phyloP scores from a whole-genome alignment of 2,329 filamentous ascomycete species.

The Cercospora citrullina region DNA sequence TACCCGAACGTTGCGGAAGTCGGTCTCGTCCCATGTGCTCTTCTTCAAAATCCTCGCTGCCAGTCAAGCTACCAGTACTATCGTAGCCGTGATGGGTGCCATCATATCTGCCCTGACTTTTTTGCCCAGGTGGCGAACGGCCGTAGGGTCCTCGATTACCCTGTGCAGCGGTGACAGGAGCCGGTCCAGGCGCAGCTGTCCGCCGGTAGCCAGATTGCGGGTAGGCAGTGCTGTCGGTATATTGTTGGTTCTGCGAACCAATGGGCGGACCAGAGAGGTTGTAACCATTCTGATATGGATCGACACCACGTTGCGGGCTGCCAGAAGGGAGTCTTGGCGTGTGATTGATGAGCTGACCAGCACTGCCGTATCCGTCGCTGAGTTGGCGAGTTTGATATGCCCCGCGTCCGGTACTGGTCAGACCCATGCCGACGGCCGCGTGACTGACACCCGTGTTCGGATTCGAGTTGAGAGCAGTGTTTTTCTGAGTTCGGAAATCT shows the following conservation, averaged over 20 bases:
- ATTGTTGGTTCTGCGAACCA: slow-evolving; percentile 19
- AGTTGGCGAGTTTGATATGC: slow-evolving; percentile 13
- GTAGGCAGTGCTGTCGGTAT: slow-evolving; percentile 13
- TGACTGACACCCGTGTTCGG: slow-evolving; percentile 11
- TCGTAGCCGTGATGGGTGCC: slow-evolving; percentile 19
- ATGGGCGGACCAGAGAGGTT: slow-evolving; percentile 31
- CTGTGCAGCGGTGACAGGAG: slow-evolving; percentile 7
- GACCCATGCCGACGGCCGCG: slow-evolving; percentile 23
- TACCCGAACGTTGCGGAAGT: slow-evolving; percentile 27
- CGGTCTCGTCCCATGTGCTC: slow-evolving; percentile 13
- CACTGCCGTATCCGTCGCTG: background rate
- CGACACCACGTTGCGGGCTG: background rate
- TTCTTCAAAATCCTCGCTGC: slow-evolving; percentile 32
- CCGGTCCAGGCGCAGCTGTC: slow-evolving; percentile 14
- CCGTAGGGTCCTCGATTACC: slow-evolving; percentile 13
- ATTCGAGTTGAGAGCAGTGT: slow-evolving; percentile 20
- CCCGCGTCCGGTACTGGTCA: slow-evolving; percentile 22
- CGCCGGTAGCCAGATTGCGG: slow-evolving; percentile 26
- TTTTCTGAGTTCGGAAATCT: slow-evolving; percentile 18
- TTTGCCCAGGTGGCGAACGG: slow-evolving; percentile 13
- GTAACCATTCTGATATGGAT: slow-evolving; percentile 29
- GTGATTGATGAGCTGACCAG: slow-evolving; percentile 8
- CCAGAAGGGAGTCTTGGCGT: slow-evolving; percentile 8
- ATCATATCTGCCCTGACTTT: background rate
- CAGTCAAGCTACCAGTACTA: slow-evolving; percentile 31